Percentiles rank a stretch among this genome's conserved stretches.
Evolutionary conservation across 768 basidiomycete species (phyloP).

Genomic region (Hericium erinaceus): DNA sequence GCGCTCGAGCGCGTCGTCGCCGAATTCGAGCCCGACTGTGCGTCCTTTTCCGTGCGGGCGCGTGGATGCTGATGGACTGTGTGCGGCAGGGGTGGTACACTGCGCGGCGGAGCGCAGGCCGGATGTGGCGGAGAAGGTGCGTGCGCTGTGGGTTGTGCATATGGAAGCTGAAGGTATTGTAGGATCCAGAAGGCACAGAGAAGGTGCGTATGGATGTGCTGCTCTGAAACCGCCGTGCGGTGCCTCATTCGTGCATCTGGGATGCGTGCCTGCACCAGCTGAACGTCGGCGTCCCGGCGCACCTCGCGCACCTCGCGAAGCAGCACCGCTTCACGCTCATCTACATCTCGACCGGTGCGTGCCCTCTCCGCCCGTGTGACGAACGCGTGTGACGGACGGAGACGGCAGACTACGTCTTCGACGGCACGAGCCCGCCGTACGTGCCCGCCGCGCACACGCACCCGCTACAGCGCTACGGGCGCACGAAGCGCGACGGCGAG

Average conservation of each 20-base stretch:
- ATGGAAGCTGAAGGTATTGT: not conserved
- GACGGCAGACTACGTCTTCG: slow-evolving; percentile 88
- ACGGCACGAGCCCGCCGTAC: slow-evolving; percentile 89
- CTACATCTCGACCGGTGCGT: slow-evolving; percentile 82
- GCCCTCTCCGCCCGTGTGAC: not conserved
- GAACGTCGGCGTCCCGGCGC: slow-evolving; percentile 68
- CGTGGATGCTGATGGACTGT: not conserved
- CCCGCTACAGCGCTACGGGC: slow-evolving; percentile 84
- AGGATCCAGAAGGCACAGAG: slow-evolving; percentile 64
- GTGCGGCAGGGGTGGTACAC: slow-evolving; percentile 69
- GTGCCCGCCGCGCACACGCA: slow-evolving; percentile 61
- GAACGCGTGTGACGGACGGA: not conserved
- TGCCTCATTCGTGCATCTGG: slow-evolving; percentile 1
- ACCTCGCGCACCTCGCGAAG: slow-evolving; percentile 60
- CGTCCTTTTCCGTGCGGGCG: not conserved
- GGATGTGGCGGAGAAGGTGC: slow-evolving; percentile 84
- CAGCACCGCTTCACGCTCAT: slow-evolving; percentile 60
- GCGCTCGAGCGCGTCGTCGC: not conserved
- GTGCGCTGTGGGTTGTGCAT: slow-evolving; percentile 12
- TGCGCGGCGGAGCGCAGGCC: slow-evolving; percentile 93
- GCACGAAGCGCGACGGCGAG: slow-evolving; percentile 84
- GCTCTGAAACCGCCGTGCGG: not conserved
- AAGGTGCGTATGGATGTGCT: slow-evolving; percentile 33
- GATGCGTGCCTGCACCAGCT: no score
- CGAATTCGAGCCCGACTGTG: not conserved